Base-by-base conservation (phyloP, 768 basidiomycete species). In the Psilocybe azurescens region DNA sequence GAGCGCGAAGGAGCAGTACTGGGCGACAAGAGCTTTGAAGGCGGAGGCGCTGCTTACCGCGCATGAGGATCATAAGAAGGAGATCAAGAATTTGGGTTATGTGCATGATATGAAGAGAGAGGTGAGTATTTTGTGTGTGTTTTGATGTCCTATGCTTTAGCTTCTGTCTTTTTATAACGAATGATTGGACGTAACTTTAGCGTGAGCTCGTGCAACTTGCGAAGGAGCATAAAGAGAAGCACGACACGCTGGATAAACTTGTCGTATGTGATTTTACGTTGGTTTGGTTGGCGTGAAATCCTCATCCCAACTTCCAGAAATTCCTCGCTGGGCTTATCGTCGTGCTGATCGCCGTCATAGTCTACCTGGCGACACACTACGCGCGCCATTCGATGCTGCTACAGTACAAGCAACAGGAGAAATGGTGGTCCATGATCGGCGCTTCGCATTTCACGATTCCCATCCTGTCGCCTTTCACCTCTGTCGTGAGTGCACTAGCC, bases 401-500 rank as follows among this genome's bases (percentile, higher is more conserved):
- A 9, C 65, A 67, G 20, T 61, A 62, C 51, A 64, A 67, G 57
- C 33, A 62, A 20, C 68, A 69, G 53, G 67, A 70, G 28, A 61
- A 64, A 4, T 70, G 73, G 65, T 74, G 77, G 74, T 66, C 70
- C n/a, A 63, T 64, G 3, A 68, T 71, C 46, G 67, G 75, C 5
- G 76, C 88, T 0, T 78, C 83, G 1, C 91, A 91, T 69, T 91
- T 91, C 70, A 92, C 90, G 0, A 88, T 93, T 24, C 90, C 91
- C 3, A 87, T 93, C 3, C 72, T 93, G 33, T 93, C 91, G 0
- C 91, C 90, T 0, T 93, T 92, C 66, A 84, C 89, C 2, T 91
- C 89, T 9, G 91, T 92, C 70, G 90, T 92, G 61, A 59, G 84
- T 77, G 2, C 56, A 36, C 33, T 5, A 50, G 1, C 11, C 29